Percentiles rank a stretch among this genome's conserved stretches.
Conservation (phyloP, 2,329 filamentous ascomycete species). For the Lasiodiplodia sp. region DNA sequence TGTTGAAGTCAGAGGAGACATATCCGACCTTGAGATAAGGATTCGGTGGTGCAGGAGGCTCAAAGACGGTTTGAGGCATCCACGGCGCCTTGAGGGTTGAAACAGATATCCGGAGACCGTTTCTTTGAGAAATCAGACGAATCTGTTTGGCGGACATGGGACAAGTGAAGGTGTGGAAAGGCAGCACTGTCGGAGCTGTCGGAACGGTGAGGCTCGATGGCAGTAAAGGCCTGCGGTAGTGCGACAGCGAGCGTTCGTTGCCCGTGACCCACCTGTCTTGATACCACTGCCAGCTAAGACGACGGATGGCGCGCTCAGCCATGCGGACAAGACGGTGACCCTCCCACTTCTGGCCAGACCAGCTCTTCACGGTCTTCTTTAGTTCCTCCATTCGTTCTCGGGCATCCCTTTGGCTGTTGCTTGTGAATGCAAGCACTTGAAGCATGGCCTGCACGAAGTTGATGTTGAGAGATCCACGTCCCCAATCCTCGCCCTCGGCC, state of each 20-base stretch:
- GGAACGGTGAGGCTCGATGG: constrained; percentile 79
- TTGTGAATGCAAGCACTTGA: constrained; percentile 54
- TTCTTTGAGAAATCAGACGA: constrained; percentile 91
- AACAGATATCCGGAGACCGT: constrained; percentile 89
- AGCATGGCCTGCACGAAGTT: constrained; percentile 51
- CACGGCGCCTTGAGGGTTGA: constrained; percentile 87
- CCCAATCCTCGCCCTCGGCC: constrained; percentile 85
- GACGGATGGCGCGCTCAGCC: constrained; percentile 81
- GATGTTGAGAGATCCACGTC: constrained; percentile 68
- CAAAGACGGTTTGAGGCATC: constrained; percentile 81
- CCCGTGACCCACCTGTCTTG: constrained; percentile 75
- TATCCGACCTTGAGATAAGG: constrained; percentile 93
- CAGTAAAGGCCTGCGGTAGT: constrained; percentile 76
- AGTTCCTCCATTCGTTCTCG: constrained; percentile 49
- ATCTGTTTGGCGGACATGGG: constrained; percentile 91
- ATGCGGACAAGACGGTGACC: constrained; percentile 84
- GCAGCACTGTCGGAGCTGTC: constrained; percentile 89
- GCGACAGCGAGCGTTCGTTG: constrained; percentile 61
- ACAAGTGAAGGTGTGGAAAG: constrained; percentile 97
- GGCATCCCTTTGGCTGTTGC: constrained; percentile 41
- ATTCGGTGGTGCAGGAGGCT: constrained; percentile 81
- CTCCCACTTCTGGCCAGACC: constrained; percentile 84
- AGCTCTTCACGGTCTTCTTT: constrained; percentile 47
- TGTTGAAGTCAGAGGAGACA: constrained; percentile 98
- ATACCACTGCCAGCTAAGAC: constrained; percentile 86